A percentile compares a stretch with the other conserved stretches of the same genome.
Evolutionary conservation across 176 grass and related monocot species (phyloP).

Genomic region (Avena sativa): DNA sequence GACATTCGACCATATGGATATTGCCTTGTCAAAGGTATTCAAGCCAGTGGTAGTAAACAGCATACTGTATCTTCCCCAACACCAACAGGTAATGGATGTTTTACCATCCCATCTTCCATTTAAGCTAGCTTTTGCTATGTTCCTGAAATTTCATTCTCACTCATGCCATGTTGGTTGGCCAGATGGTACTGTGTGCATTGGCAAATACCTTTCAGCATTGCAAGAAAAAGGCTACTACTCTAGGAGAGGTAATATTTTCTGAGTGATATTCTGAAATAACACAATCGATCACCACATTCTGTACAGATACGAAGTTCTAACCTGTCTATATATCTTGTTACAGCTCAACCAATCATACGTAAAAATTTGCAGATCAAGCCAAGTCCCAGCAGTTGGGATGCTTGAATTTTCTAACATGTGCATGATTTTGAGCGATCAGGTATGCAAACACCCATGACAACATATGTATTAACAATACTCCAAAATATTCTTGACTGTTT

Average conservation of each 20-base stretch:
- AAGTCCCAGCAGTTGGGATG: constrained; percentile 74
- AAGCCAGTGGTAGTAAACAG: constrained; percentile 74
- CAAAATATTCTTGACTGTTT: not conserved
- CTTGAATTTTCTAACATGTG: constrained; percentile 92
- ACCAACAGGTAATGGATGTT: constrained; percentile 74
- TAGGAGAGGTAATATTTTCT: constrained; percentile 70
- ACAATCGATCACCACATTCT: not conserved
- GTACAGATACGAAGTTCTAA: constrained; percentile 37
- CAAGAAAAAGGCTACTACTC: constrained; percentile 69
- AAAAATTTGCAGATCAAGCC: constrained; percentile 86
- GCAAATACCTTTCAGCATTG: constrained; percentile 64
- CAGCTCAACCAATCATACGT: constrained; percentile 87
- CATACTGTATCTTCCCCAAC: constrained; percentile 95
- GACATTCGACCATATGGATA: constrained; percentile 91
- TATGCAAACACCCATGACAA: constrained; percentile 32
- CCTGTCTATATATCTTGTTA: constrained; percentile 9
- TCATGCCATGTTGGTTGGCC: constrained; percentile 33
- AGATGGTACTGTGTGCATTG: constrained; percentile 77
- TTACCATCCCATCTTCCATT: not conserved
- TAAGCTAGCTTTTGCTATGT: not conserved
- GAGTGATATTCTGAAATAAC: not conserved
- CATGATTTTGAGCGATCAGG: constrained; percentile 86
- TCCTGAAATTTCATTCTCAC: constrained; percentile 15
- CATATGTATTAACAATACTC: not conserved
- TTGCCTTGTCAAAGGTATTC: constrained; percentile 86